Evolutionary conservation across 768 basidiomycete species (phyloP).

Genomic region (Leccinum imitatum): DNA sequence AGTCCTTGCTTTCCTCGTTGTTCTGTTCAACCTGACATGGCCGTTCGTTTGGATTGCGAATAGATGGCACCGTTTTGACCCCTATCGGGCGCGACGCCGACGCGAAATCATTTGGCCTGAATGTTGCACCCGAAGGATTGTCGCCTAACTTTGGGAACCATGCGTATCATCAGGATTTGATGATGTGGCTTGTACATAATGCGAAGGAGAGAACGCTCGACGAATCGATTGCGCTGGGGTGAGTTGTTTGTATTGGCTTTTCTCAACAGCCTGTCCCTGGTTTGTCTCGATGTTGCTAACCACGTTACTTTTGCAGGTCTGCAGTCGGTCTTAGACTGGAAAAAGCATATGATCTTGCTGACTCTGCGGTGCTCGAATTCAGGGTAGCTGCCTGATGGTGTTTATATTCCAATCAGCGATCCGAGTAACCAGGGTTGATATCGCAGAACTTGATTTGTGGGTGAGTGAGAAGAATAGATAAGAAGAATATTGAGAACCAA

Average conservation of each 20-base stretch:
- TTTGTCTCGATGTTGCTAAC: neutral
- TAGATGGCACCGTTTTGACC: conserved; percentile 24
- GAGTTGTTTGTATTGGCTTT: neutral
- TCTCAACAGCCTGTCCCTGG: neutral
- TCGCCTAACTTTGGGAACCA: conserved; percentile 47
- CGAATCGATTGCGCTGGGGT: neutral
- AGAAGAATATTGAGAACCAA: too few relatives aligned
- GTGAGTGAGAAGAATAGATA: too few relatives aligned
- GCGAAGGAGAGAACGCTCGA: conserved; percentile 41
- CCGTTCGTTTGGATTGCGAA: neutral
- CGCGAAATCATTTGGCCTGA: conserved; percentile 9
- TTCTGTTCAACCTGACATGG: neutral
- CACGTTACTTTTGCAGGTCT: neutral
- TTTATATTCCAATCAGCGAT: too few relatives aligned
- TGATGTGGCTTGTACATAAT: conserved; percentile 46
- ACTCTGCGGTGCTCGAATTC: neutral
- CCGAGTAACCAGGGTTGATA: too few relatives aligned
- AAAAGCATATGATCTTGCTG: neutral
- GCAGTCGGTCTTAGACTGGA: neutral
- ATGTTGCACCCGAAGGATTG: conserved; percentile 42
- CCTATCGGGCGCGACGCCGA: conserved; percentile 9
- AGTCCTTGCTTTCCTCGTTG: conserved; percentile 4
- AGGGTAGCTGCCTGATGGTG: neutral
- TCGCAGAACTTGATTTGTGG: too few relatives aligned
- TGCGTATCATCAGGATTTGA: conserved; percentile 44